These are phyloP conservation scores for Phialophora tarda DNA, from an alignment of 2,329 filamentous ascomycete species.

Conservation along the genomic window DNA sequence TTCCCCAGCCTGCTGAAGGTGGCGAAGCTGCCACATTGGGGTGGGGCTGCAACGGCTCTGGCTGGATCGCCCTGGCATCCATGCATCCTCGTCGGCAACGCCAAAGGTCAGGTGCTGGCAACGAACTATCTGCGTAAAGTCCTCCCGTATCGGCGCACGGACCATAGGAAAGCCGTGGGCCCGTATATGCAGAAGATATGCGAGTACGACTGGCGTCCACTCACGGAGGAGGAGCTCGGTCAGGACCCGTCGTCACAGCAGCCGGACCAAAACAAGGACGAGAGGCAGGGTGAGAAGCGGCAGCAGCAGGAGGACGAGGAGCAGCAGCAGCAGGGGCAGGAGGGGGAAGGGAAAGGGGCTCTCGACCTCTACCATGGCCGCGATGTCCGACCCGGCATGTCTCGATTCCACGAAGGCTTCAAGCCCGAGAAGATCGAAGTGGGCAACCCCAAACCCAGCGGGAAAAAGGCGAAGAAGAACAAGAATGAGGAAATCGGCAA, in stretches of 20 bases:
- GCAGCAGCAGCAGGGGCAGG: too few relatives aligned
- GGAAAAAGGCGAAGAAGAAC: constrained; percentile 14
- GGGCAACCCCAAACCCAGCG: constrained; percentile 24
- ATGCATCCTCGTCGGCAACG: constrained; percentile 58
- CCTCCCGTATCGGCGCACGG: constrained; percentile 41
- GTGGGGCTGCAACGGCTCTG: constrained; percentile 45
- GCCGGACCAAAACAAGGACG: neutral
- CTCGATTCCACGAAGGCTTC: constrained; percentile 54
- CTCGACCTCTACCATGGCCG: constrained; percentile 34
- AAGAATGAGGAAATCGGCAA: constrained; percentile 24
- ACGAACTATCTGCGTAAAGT: constrained; percentile 60
- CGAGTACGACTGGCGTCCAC: constrained; percentile 59
- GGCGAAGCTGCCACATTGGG: constrained; percentile 52
- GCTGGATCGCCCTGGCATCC: constrained; percentile 56
- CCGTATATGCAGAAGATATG: constrained; percentile 64
- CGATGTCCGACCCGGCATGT: constrained; percentile 43
- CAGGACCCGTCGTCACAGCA: neutral
- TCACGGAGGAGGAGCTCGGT: constrained; percentile 2
- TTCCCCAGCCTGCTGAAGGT: constrained; percentile 49
- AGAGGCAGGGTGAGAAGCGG: neutral
- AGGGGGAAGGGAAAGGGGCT: neutral
- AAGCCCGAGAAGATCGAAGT: constrained; percentile 47
- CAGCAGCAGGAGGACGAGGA: too few relatives aligned
- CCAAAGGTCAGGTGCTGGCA: constrained; percentile 57
- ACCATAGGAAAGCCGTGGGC: constrained; percentile 41